Conservation (phyloP, 2,329 filamentous ascomycete species). For the Penicillium sp. region DNA sequence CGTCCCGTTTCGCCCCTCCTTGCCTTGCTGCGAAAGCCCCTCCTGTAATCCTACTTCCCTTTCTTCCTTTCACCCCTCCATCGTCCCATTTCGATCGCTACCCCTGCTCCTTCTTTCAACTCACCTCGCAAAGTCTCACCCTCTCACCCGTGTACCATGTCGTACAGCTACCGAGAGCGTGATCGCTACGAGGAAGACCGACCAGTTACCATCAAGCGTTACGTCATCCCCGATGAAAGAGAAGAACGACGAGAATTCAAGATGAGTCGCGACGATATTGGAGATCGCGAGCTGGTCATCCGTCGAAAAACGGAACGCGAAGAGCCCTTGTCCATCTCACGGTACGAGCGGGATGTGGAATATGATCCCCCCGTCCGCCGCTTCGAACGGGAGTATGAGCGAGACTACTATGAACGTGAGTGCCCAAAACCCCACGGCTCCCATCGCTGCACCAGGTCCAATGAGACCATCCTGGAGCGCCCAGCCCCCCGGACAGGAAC, state of each 20-base stretch:
- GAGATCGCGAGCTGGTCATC: slow-evolving; percentile 48
- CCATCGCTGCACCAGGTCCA: slow-evolving; percentile 54
- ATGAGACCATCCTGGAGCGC: slow-evolving; percentile 54
- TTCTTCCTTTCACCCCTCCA: neutral
- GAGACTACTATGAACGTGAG: slow-evolving; percentile 49
- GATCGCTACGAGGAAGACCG: slow-evolving; percentile 48
- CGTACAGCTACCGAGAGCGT: slow-evolving; percentile 43
- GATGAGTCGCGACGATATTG: slow-evolving; percentile 27
- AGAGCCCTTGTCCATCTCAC: slow-evolving; percentile 42
- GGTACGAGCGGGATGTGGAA: slow-evolving; percentile 51
- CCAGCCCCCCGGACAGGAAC: slow-evolving; percentile 43
- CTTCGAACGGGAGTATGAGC: slow-evolving; percentile 46
- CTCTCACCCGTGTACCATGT: slow-evolving; percentile 27
- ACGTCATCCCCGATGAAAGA: slow-evolving; percentile 50
- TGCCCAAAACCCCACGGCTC: slow-evolving; percentile 45
- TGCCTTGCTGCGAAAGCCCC: slow-evolving; percentile 1
- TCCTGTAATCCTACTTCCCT: neutral
- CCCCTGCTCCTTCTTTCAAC: slow-evolving; percentile 2
- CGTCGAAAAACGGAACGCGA: slow-evolving; percentile 50
- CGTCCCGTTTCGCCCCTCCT: slow-evolving; percentile 6
- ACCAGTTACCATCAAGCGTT: slow-evolving; percentile 57
- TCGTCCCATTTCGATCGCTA: neutral
- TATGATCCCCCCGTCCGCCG: slow-evolving; percentile 46
- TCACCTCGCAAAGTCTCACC: slow-evolving; percentile 15
- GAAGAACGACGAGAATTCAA: slow-evolving; percentile 39